Evolutionary conservation across 1,139 yeast genomes (phyloP).

Genomic region (Sugiyamaella paludigena): DNA sequence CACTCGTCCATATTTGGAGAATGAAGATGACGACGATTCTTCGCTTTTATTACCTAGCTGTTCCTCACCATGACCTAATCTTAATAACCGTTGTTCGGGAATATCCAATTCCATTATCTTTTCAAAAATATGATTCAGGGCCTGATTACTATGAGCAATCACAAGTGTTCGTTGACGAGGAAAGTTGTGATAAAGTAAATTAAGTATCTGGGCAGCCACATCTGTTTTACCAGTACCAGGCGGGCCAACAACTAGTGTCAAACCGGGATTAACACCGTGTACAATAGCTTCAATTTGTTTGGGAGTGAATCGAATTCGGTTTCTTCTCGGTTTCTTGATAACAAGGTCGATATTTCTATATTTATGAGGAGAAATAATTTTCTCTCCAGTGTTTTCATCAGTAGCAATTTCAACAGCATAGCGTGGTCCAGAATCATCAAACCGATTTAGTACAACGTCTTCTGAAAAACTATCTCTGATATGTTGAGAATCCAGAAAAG

Average conservation of each 20-base stretch:
- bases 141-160: conserved; percentile 33
- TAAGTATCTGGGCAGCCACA: conserved; percentile 31
- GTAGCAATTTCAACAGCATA: conserved; percentile 1
- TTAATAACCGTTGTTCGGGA: conserved; percentile 29
- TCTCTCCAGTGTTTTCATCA: neutral
- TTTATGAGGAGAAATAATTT: too few species aligned
- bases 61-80: conserved; percentile 30
- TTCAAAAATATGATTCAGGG: conserved; percentile 29
- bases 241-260: conserved; percentile 45
- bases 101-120: conserved; percentile 26
- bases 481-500: conserved; percentile 31
- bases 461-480: conserved; percentile 10
- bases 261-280: conserved; percentile 36
- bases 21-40: neutral
- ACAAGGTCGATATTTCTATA: too few species aligned
- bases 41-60: conserved; percentile 6
- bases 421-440: conserved; percentile 7
- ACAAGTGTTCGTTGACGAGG: conserved; percentile 41
- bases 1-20: conserved; percentile 5
- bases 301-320: conserved; percentile 20
- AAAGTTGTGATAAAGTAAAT: conserved; percentile 31
- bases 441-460: neutral
- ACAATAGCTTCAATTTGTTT: conserved; percentile 40
- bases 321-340: neutral
- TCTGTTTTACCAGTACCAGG: conserved; percentile 49